A percentile compares a stretch with the other conserved stretches of the same genome.
Evolutionary conservation across 495 filamentous ascomycete genomes (phyloP).

Genomic region (Physcia stellaris): DNA sequence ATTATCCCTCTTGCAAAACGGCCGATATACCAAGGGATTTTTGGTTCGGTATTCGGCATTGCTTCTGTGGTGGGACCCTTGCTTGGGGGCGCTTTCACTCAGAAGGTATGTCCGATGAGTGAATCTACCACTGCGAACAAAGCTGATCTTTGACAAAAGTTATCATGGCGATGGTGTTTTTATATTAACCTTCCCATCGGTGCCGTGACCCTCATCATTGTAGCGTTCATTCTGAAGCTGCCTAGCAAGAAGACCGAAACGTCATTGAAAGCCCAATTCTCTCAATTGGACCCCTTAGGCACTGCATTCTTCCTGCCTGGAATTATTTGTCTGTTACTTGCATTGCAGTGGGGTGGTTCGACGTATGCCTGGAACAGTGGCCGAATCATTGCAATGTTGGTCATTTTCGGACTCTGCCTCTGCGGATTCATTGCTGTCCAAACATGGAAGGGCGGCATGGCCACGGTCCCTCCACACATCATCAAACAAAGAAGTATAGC

Average conservation of each 20-base stretch:
- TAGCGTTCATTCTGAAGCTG: conserved; percentile 32
- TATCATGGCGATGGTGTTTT: conserved; percentile 46
- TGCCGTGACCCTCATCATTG: conserved; percentile 31
- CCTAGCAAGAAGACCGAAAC: no score
- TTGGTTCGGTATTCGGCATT: conserved; percentile 37
- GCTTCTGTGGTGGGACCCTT: conserved; percentile 35
- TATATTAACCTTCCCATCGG: conserved; percentile 52
- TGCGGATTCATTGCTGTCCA: conserved; percentile 18
- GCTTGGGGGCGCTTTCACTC: conserved; percentile 21
- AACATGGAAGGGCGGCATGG: conserved; percentile 11
- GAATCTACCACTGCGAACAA: no score
- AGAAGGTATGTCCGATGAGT: conserved; percentile 24
- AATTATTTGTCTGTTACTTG: conserved; percentile 35
- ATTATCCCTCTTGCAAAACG: conserved; percentile 39
- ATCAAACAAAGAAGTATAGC: conserved; percentile 33
- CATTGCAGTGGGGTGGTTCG: conserved; percentile 37
- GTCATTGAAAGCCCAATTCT: no score
- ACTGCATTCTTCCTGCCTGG: conserved; percentile 33
- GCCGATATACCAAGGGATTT: background rate
- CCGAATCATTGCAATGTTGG: conserved; percentile 28
- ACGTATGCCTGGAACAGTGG: conserved; percentile 30
- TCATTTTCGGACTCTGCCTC: conserved; percentile 21
- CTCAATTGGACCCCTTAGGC: conserved; percentile 30
- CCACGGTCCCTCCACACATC: conserved; percentile 33
- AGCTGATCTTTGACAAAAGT: conserved; percentile 27